Percentiles rank a stretch among this genome's conserved stretches.
Conservation (phyloP, 345 rosid genomes). For the Viola odorata region DNA sequence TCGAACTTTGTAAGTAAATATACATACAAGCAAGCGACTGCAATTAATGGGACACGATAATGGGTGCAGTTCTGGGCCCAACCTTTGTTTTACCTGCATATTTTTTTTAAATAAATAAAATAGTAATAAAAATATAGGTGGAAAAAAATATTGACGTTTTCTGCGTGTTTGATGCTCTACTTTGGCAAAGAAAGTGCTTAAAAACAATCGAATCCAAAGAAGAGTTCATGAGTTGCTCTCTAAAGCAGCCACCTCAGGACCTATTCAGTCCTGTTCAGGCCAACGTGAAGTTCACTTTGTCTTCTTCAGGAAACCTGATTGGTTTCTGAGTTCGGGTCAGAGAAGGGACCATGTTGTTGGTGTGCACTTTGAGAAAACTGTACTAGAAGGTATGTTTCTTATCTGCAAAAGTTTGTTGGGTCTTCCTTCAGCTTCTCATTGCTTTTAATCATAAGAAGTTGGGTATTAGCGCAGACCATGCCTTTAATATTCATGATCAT, state of each 20-base stretch:
- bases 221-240: slow-evolving; percentile 70
- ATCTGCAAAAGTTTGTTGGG: too few species aligned
- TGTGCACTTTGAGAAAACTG: slow-evolving; percentile 70
- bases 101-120: too few species aligned
- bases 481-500: too few species aligned
- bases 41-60: too few species aligned
- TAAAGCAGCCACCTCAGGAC: slow-evolving; percentile 45
- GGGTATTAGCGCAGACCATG: too few species aligned
- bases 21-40: too few species aligned
- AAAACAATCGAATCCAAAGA: slow-evolving; percentile 53
- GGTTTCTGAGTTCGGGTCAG: slow-evolving; percentile 56
- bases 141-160: background rate
- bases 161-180: background rate
- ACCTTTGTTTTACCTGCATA: too few species aligned
- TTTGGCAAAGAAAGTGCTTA: slow-evolving; percentile 69
- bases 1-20: too few species aligned
- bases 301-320: slow-evolving; percentile 74
- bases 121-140: too few species aligned
- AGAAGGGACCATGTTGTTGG: slow-evolving; percentile 59
- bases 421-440: too few species aligned
- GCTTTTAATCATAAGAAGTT: too few species aligned
- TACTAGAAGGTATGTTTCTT: slow-evolving; percentile 51
- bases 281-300: slow-evolving; percentile 77
- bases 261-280: slow-evolving; percentile 38
- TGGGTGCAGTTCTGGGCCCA: too few species aligned